Evolutionary conservation across 176 grass and related monocot genomes (phyloP), one percentile per base, ranked within the genome.

Genomic region (Lolium multiflorum): DNA sequence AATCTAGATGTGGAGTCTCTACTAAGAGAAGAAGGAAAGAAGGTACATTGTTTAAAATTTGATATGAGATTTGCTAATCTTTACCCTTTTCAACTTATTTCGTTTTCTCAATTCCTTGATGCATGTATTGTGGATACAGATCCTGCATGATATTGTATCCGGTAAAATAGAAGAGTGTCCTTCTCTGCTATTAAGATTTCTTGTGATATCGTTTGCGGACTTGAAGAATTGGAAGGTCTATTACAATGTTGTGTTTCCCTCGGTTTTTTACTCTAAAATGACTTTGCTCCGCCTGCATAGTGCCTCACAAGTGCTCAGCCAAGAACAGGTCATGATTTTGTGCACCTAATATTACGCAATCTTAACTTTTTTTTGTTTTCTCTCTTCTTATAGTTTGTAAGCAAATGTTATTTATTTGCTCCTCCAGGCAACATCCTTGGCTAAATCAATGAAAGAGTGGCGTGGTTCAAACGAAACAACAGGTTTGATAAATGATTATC

Each of bases 121-220:
- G 11, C 16, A 20, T 89, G 4, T 57, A 26, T 85, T 64, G 2
- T 11, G 25, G 47, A 9, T 5, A 9, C 86, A 98, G 96, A 94
- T 98, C 79, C 86, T 94, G 64, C 51, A 92, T 41, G 93, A 95
- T 71, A 94, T 98, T 76, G 20, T 79, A 15, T 94, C 81, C n/a
- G 96, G 96, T 67, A 89, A 87, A 81, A 89, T 89, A 81, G 96
- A 98, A 87, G 93, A 96, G 59, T 66, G 91, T 75, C 90, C 90
- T 31, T 48, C 93, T 54, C 47, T 96, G 44, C 88, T 96, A 60
- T 65, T 90, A 74, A 94, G 93, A 57, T 98, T 96, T 51, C 81
- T 95, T 94, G 48, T 94, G 74, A 98, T 90, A 89, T 98, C 96
- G 51, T 98, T 87, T 89, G 91, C 90, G n/a, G 96, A 98, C 86